Evolutionary conservation across 2,329 filamentous ascomycete genomes (phyloP).

Genomic region (Raffaelea albimanens): DNA sequence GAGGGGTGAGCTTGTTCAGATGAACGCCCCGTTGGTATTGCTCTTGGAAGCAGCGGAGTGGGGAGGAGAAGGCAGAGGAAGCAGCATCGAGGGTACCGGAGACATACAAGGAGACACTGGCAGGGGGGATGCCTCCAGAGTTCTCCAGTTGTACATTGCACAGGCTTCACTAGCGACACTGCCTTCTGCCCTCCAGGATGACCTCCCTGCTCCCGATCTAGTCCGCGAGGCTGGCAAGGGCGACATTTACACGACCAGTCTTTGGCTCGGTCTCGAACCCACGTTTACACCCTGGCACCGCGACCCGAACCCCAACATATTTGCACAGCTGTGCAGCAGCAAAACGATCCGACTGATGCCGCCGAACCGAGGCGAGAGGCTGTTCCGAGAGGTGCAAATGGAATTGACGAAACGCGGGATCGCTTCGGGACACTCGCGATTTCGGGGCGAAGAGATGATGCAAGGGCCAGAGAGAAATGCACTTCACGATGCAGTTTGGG

Average conservation of each 20-base stretch:
- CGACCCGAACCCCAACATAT: constrained; percentile 90
- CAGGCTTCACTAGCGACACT: constrained; percentile 67
- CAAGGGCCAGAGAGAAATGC: constrained; percentile 58
- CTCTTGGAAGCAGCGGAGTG: constrained; percentile 49
- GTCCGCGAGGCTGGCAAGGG: constrained; percentile 58
- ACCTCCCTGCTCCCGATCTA: constrained; percentile 59
- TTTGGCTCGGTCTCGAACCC: constrained; percentile 82
- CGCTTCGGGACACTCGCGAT: constrained; percentile 26
- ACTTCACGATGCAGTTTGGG: constrained; percentile 66
- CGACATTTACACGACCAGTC: constrained; percentile 76
- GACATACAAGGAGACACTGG: not conserved
- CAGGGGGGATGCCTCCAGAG: not conserved
- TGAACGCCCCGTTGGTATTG: constrained; percentile 53
- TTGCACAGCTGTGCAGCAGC: constrained; percentile 66
- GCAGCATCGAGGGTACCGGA: constrained; percentile 27
- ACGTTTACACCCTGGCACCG: constrained; percentile 86
- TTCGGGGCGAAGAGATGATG: constrained; percentile 90
- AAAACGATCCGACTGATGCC: constrained; percentile 67
- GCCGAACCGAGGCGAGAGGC: constrained; percentile 49
- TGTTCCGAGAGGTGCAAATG: constrained; percentile 50
- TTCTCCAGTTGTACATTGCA: constrained; percentile 66
- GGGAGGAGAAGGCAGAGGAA: too few relatives aligned
- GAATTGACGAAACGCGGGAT: constrained; percentile 24
- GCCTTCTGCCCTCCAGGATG: constrained; percentile 49
- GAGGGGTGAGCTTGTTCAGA: constrained; percentile 49